phyloP scores from a whole-genome alignment of 2,329 filamentous ascomycete genomes.

The Coniochaeta prunicola region DNA sequence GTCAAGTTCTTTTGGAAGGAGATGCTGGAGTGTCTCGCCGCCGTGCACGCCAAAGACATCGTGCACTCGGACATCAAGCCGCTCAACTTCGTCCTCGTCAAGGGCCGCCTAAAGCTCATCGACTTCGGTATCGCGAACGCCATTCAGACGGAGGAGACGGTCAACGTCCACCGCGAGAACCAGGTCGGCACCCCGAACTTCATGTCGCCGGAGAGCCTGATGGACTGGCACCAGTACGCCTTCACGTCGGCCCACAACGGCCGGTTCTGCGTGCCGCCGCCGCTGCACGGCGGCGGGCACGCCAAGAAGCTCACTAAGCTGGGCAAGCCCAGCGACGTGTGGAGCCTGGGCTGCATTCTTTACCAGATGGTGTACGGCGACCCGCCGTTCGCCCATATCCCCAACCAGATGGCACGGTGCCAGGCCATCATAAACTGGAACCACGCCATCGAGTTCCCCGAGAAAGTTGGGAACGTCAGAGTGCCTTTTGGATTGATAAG shows the following conservation, averaged over 20 bases:
- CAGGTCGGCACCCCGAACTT: conserved; percentile 97
- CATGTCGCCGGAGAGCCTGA: conserved; percentile 92
- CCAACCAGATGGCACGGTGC: conserved; percentile 78
- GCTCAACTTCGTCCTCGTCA: conserved; percentile 90
- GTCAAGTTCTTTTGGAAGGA: conserved; percentile 99
- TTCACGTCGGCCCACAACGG: conserved; percentile 31
- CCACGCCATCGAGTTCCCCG: conserved; percentile 65
- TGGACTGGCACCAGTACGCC: conserved; percentile 64
- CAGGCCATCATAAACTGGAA: conserved; percentile 78
- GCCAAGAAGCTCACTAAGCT: conserved; percentile 68
- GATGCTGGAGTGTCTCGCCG: conserved; percentile 91
- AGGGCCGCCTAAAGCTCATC: conserved; percentile 87
- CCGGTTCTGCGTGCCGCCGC: conserved; percentile 25
- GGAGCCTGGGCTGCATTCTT: conserved; percentile 92
- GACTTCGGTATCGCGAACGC: conserved; percentile 98
- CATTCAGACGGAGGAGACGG: conserved; percentile 89
- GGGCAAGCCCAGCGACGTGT: conserved; percentile 92
- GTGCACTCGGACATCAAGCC: conserved; percentile 97
- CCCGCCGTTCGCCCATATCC: conserved; percentile 89
- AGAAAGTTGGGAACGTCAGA: conserved; percentile 56
- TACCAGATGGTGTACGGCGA: conserved; percentile 98
- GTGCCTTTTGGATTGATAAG: conserved; percentile 53
- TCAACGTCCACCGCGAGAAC: conserved; percentile 93
- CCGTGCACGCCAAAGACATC: conserved; percentile 84
- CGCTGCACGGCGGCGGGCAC: conserved; percentile 18